These are phyloP conservation scores for Leccinum griseonigrum DNA, from an alignment of 1,284 basidiomycete genomes.

Conservation along the genomic window DNA sequence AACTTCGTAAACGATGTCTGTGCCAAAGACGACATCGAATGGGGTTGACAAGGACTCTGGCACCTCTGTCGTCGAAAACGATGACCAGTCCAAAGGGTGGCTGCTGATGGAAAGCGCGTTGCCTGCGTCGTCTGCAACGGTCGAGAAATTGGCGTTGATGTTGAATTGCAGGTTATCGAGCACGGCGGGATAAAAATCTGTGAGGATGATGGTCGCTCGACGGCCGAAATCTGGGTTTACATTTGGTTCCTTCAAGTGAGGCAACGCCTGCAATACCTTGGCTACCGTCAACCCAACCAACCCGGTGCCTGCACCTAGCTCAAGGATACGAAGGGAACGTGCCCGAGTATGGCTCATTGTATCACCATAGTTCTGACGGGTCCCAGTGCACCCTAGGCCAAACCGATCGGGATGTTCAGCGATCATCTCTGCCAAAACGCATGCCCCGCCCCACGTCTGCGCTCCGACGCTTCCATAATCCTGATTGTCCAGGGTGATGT, in stretches of 20 bases:
- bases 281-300: constrained; percentile 71
- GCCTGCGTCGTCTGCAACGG: not conserved
- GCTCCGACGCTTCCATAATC: constrained; percentile 80
- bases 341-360: not conserved
- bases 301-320: constrained; percentile 88
- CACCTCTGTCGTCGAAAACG: constrained; percentile 33
- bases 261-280: constrained; percentile 42
- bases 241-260: constrained; percentile 1
- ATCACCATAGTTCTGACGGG: not conserved
- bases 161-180: constrained; percentile 74
- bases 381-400: constrained; percentile 33
- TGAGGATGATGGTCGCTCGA: constrained; percentile 58
- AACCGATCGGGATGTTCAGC: constrained; percentile 57
- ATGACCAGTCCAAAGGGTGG: constrained; percentile 64
- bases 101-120: constrained; percentile 12
- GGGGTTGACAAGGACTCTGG: constrained; percentile 25
- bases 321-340: constrained; percentile 56
- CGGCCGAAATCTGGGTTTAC: not conserved
- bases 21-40: constrained; percentile 72
- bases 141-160: constrained; percentile 57
- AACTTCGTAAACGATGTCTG: constrained; percentile 76
- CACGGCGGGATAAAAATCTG: constrained; percentile 78
- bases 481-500: constrained; percentile 71
- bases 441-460: constrained; percentile 90
- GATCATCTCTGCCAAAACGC: constrained; percentile 78